phyloP scores from a whole-genome alignment of 345 rosid genomes.

The Orychophragmus violaceus region DNA sequence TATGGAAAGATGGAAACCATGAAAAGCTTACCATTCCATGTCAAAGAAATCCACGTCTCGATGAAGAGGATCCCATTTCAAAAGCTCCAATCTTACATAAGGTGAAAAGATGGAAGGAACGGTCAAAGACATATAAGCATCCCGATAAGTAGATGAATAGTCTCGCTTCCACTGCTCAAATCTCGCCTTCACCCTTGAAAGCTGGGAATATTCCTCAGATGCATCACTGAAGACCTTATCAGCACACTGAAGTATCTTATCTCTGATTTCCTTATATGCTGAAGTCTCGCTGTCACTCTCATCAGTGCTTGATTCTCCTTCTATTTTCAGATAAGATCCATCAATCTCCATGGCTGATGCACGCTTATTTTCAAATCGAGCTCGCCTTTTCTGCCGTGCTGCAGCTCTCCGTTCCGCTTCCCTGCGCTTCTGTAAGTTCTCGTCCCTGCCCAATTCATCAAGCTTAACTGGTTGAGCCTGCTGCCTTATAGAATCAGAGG shows the following conservation, averaged over 20 bases:
- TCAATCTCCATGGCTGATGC: conserved; percentile 65
- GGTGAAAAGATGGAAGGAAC: conserved; percentile 89
- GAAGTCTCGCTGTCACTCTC: conserved; percentile 87
- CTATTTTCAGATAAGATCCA: conserved; percentile 51
- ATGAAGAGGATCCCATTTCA: conserved; percentile 91
- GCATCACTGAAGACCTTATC: conserved; percentile 84
- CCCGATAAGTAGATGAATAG: conserved; percentile 65
- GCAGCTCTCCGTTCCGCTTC: conserved; percentile 73
- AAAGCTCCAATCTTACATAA: conserved; percentile 83
- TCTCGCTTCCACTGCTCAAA: conserved; percentile 85
- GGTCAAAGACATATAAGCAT: conserved; percentile 88
- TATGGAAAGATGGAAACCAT: neutral
- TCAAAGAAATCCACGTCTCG: conserved; percentile 61
- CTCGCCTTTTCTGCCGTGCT: conserved; percentile 70
- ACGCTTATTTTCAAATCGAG: conserved; percentile 63
- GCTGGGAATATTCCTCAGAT: conserved; percentile 84
- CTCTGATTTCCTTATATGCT: conserved; percentile 70
- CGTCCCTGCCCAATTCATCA: conserved; percentile 96
- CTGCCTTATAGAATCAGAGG: conserved; percentile 55
- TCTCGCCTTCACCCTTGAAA: conserved; percentile 67
- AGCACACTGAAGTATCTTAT: conserved; percentile 60
- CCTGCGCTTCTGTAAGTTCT: conserved; percentile 79
- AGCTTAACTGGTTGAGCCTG: conserved; percentile 59
- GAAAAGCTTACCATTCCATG: conserved; percentile 69
- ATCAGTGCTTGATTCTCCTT: conserved; percentile 97